phyloP scores from a whole-genome alignment of 2,329 filamentous ascomycete species.

The Cladosporium phlei region DNA sequence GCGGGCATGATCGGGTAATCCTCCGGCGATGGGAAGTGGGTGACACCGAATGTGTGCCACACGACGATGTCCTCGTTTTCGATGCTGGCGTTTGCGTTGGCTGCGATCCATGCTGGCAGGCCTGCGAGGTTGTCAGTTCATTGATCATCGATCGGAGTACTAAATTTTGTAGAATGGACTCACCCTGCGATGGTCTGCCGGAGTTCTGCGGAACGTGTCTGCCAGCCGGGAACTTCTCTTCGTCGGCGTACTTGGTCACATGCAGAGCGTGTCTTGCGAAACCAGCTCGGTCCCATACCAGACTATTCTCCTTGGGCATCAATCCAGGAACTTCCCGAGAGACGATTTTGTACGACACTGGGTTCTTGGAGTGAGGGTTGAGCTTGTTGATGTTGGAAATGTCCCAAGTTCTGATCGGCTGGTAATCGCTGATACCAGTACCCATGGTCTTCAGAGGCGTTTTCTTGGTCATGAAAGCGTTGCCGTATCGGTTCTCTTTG shows the following conservation, averaged over 20 bases:
- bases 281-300: conserved; percentile 79
- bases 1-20: conserved; percentile 88
- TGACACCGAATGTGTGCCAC: conserved; percentile 87
- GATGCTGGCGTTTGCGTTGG: conserved; percentile 37
- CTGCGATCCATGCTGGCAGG: conserved; percentile 65
- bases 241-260: conserved; percentile 74
- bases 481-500: conserved; percentile 54
- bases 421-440: conserved; percentile 14
- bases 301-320: conserved; percentile 67
- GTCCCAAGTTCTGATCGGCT: conserved; percentile 46
- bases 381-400: conserved; percentile 74
- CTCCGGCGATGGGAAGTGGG: conserved; percentile 79
- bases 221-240: conserved; percentile 74
- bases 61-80: conserved; percentile 78
- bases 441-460: conserved; percentile 41
- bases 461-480: conserved; percentile 53
- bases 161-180: not conserved
- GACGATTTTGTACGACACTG: conserved; percentile 72
- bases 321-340: conserved; percentile 62
- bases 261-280: conserved; percentile 78
- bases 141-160: not conserved
- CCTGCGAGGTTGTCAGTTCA: not conserved
- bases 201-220: conserved; percentile 81
- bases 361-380: conserved; percentile 79
- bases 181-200: conserved; percentile 64